Percentiles rank a stretch among this genome's conserved stretches.
Conservation (phyloP, 805 yeast genomes). For the Metschnikowia orientalis region DNA sequence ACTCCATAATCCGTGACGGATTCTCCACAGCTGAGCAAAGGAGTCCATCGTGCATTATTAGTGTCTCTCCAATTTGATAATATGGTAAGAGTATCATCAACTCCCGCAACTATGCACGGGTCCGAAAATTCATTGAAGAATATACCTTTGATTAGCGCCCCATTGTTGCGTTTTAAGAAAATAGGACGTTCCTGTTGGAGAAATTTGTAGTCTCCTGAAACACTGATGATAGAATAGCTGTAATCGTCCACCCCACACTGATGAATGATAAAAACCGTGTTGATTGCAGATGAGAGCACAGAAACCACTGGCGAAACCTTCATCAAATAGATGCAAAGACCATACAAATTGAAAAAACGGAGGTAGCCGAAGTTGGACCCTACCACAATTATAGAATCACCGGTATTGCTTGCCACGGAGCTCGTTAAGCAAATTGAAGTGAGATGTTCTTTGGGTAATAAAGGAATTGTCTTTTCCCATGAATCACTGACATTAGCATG, state of each 20-base stretch:
- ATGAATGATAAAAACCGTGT: slow-evolving; percentile 49
- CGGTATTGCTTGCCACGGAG: slow-evolving; percentile 14
- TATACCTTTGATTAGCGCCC: slow-evolving; percentile 55
- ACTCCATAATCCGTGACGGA: slow-evolving; percentile 43
- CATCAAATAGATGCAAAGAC: slow-evolving; percentile 67
- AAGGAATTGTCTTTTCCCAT: slow-evolving; percentile 67
- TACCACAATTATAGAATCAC: slow-evolving; percentile 51
- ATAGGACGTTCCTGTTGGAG: slow-evolving; percentile 37
- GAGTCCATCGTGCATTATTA: slow-evolving; percentile 81
- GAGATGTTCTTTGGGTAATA: slow-evolving; percentile 53
- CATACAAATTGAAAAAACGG: slow-evolving; percentile 65
- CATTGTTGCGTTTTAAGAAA: slow-evolving; percentile 26
- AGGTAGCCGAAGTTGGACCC: slow-evolving; percentile 77
- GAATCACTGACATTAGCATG: slow-evolving; percentile 60
- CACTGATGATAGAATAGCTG: slow-evolving; percentile 47
- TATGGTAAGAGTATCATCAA: slow-evolving; percentile 65
- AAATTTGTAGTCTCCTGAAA: slow-evolving; percentile 36
- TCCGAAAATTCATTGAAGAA: slow-evolving; percentile 87
- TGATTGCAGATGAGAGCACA: slow-evolving; percentile 56
- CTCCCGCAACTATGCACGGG: slow-evolving; percentile 78
- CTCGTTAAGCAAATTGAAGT: slow-evolving; percentile 60
- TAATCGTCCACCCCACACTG: slow-evolving; percentile 29
- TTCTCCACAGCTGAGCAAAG: slow-evolving; percentile 60
- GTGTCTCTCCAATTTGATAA: slow-evolving; percentile 76
- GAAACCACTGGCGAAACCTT: slow-evolving; percentile 71